Evolutionary conservation across 2,329 filamentous ascomycete species (phyloP).

Genomic region (Neonectria coccinea): DNA sequence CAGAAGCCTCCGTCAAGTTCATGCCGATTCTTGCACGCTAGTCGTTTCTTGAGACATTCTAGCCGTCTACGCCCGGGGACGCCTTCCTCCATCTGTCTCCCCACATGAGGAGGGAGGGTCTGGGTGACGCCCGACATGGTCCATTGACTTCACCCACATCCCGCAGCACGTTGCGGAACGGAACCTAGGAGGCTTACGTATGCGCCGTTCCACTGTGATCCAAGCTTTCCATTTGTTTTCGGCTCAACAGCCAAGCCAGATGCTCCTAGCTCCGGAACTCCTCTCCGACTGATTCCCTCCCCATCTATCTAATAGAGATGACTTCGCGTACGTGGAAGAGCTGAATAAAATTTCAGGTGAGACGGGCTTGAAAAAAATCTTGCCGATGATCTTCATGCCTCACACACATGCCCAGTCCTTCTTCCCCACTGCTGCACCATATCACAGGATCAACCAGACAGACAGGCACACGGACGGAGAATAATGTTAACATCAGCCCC

Average conservation of each 20-base stretch:
- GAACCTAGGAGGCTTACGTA: conserved; percentile 42
- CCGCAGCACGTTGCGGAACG: conserved; percentile 29
- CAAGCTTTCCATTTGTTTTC: conserved; percentile 21
- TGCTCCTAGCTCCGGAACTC: conserved; percentile 23
- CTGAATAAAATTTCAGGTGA: neutral
- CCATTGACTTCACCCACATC: conserved; percentile 37
- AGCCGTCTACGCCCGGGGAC: conserved; percentile 39
- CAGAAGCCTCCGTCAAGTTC: conserved; percentile 27
- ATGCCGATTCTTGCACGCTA: conserved; percentile 39
- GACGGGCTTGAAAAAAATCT: too few relatives aligned
- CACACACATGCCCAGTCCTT: neutral
- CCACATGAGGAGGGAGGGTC: conserved; percentile 24
- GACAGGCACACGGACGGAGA: neutral
- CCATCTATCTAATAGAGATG: neutral
- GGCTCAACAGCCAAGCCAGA: conserved; percentile 20
- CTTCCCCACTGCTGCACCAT: neutral
- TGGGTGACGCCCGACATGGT: conserved; percentile 28
- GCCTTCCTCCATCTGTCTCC: conserved; percentile 32
- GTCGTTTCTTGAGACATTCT: conserved; percentile 47
- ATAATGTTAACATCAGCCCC: conserved; percentile 13
- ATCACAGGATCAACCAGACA: neutral
- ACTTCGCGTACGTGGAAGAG: neutral
- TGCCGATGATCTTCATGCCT: neutral
- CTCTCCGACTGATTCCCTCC: conserved; percentile 17
- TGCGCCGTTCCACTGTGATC: conserved; percentile 38